These are phyloP conservation scores for Penicillium samsonianum DNA, from an alignment of 495 filamentous ascomycete species.

Conservation along the genomic window DNA sequence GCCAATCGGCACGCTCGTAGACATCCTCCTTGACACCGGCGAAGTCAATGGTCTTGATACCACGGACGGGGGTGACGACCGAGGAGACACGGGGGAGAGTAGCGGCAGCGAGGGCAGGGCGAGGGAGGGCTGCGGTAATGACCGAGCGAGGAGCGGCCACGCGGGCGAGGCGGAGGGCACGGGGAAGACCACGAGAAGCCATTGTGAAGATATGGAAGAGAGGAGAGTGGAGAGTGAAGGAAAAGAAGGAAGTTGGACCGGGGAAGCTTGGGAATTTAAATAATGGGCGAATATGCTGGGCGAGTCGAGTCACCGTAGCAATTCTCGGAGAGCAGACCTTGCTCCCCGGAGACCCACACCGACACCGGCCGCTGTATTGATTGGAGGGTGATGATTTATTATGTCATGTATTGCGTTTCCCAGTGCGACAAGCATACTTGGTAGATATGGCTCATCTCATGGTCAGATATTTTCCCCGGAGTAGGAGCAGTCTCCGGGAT, in stretches of 20 bases:
- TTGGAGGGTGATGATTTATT: conserved; percentile 8
- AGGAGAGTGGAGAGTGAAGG: conserved; percentile 27
- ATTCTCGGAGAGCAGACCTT: conserved; percentile 36
- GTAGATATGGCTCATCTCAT: background rate
- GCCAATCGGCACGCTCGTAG: conserved; percentile 98
- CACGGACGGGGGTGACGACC: conserved; percentile 54
- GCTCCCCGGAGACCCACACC: conserved; percentile 39
- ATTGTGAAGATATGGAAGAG: conserved; percentile 57
- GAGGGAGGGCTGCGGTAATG: conserved; percentile 45
- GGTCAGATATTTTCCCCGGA: conserved; percentile 2
- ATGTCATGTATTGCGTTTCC: conserved; percentile 4
- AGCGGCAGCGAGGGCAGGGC: conserved; percentile 44
- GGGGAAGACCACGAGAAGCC: conserved; percentile 81
- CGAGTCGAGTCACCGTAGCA: conserved; percentile 30
- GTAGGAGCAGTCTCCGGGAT: background rate
- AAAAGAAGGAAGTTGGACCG: conserved; percentile 24
- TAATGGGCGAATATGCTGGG: conserved; percentile 14
- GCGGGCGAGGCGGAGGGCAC: conserved; percentile 78
- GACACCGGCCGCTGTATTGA: conserved; percentile 32
- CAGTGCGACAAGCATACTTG: background rate
- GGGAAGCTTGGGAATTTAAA: conserved; percentile 29
- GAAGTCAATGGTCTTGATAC: conserved; percentile 70
- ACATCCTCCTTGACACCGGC: conserved; percentile 90
- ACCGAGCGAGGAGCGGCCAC: conserved; percentile 62
- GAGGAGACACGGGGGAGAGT: conserved; percentile 49